Conservation (phyloP, 1,284 basidiomycete genomes). For the Coniferiporia weirii region DNA sequence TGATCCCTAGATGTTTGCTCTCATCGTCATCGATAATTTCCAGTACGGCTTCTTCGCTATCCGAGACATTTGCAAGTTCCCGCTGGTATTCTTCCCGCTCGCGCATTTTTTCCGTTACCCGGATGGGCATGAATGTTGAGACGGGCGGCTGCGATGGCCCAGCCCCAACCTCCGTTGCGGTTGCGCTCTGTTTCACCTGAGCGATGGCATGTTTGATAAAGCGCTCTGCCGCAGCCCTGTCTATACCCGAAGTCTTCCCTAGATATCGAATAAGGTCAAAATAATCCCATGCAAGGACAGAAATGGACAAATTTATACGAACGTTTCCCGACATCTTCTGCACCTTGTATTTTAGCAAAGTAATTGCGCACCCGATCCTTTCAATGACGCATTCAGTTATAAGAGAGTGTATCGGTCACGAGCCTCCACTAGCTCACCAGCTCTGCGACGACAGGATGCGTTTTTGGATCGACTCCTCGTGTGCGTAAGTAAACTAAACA, state of each 20-base stretch:
- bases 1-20: conserved; percentile 31
- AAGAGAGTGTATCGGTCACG: neutral
- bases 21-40: conserved; percentile 37
- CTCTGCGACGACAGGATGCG: conserved; percentile 68
- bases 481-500: conserved; percentile 69
- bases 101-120: conserved; percentile 63
- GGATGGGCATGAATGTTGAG: conserved; percentile 39
- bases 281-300: neutral
- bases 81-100: conserved; percentile 59
- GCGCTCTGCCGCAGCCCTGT: conserved; percentile 71
- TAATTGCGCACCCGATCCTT: conserved; percentile 73
- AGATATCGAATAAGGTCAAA: neutral
- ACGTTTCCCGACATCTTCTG: conserved; percentile 64
- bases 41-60: conserved; percentile 41
- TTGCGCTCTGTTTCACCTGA: conserved; percentile 41
- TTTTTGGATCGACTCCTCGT: conserved; percentile 69
- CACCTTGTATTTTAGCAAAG: conserved; percentile 73
- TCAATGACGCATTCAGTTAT: neutral
- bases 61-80: conserved; percentile 40
- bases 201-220: conserved; percentile 82
- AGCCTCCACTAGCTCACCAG: conserved; percentile 42
- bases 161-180: conserved; percentile 22
- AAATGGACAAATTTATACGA: conserved; percentile 23
- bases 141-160: conserved; percentile 24
- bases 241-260: conserved; percentile 49